Percentiles rank a stretch among this genome's conserved stretches.
Conservation (phyloP, 2,329 filamentous ascomycete genomes). For the Cucurbitaria berberidis region DNA sequence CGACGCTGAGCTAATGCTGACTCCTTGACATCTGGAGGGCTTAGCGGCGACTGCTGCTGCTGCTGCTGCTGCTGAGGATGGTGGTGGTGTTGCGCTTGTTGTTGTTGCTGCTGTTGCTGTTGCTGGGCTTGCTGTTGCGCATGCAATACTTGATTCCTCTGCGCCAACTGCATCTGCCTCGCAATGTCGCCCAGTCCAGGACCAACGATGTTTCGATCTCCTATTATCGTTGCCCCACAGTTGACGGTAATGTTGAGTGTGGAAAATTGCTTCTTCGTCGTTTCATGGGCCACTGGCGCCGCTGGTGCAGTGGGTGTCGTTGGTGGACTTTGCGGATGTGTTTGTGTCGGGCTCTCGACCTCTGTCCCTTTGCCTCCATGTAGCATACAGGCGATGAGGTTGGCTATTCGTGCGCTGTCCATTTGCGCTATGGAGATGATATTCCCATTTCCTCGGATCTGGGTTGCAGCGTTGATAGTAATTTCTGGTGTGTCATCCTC, state of each 20-base stretch:
- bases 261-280: constrained; percentile 10
- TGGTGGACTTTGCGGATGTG: constrained; percentile 3
- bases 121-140: constrained; percentile 17
- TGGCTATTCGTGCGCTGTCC: constrained; percentile 38
- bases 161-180: constrained; percentile 40
- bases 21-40: constrained; percentile 7
- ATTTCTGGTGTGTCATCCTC: constrained; percentile 37
- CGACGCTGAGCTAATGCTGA: constrained; percentile 4
- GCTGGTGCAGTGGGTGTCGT: constrained; percentile 7
- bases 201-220: constrained; percentile 45
- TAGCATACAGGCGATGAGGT: constrained; percentile 30
- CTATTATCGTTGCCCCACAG: constrained; percentile 44
- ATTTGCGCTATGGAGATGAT: constrained; percentile 43
- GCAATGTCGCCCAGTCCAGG: constrained; percentile 44
- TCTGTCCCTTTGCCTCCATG: constrained; percentile 16
- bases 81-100: constrained; percentile 6
- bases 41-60: constrained; percentile 10
- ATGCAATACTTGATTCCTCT: constrained; percentile 29
- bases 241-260: constrained; percentile 43
- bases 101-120: constrained; percentile 6
- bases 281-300: constrained; percentile 7
- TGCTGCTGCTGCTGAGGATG: constrained; percentile 9
- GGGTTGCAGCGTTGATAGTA: constrained; percentile 43
- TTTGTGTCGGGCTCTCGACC: constrained; percentile 2
- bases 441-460: constrained; percentile 43